Conservation (phyloP, 805 yeast species). For the Soucietia sequanensis region DNA sequence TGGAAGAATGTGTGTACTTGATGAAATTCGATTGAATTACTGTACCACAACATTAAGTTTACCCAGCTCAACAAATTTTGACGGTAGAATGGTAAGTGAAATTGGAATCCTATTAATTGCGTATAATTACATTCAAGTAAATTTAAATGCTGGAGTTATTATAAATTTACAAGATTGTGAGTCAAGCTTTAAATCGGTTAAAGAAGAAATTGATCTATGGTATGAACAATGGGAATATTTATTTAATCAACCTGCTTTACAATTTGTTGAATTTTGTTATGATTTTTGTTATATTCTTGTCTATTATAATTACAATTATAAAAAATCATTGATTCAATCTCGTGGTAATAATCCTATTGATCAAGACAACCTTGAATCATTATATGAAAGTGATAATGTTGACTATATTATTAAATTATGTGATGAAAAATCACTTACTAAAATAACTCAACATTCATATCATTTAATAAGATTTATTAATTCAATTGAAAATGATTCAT, state of each 20-base stretch:
- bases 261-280: conserved; percentile 71
- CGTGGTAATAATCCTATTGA: conserved; percentile 1
- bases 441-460: conserved; percentile 41
- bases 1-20: conserved; percentile 64
- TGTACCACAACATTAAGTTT: conserved; percentile 57
- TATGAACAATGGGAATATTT: conserved; percentile 66
- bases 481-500: conserved; percentile 47
- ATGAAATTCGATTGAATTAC: conserved; percentile 55
- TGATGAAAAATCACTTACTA: conserved; percentile 25
- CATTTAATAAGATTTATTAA: conserved; percentile 42
- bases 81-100: conserved; percentile 80
- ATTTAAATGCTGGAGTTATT: conserved; percentile 16
- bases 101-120: conserved; percentile 58
- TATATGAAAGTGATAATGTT: conserved; percentile 21
- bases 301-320: conserved; percentile 36
- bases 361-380: conserved; percentile 3
- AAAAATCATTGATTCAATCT: conserved; percentile 8
- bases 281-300: conserved; percentile 59
- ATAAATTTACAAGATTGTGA: conserved; percentile 15
- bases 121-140: conserved; percentile 54
- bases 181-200: conserved; percentile 31
- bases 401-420: conserved; percentile 20
- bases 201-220: conserved; percentile 58
- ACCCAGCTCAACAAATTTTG: conserved; percentile 69
- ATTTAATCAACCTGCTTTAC: conserved; percentile 67